Base-by-base conservation (phyloP, 2,329 filamentous ascomycete species). In the Lasiodiplodia theobromae region DNA sequence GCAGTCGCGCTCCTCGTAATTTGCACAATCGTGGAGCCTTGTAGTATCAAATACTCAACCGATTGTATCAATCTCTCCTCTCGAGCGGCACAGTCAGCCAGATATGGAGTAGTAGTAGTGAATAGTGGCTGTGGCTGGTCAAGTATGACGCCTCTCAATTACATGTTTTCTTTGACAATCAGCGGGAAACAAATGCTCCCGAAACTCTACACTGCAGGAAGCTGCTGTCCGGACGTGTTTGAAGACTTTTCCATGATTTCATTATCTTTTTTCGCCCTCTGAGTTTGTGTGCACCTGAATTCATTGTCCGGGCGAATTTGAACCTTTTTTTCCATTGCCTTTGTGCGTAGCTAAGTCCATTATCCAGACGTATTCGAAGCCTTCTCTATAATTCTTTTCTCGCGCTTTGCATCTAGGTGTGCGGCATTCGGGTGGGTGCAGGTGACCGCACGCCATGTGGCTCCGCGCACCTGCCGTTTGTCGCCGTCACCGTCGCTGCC, bases 1-100 rank as follows among this genome's bases (percentile, higher is more conserved):
- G 69, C 84, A 87, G 68, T 78, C 88, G 67, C 82, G 37, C 18
- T 54, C 34, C 11, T 62, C 49, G 44, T 44, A 52, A 54, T 34
- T 11, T 14, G 14, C 10, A 12, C 6, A 25, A 0, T 25, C 8
- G 12, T 16, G n/a, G n/a, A 16, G 14, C 34, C 34, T 11, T 12
- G 34, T 12, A 38, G 34, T 12, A 38, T 34, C 34, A 14, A 47
- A 16, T 51, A 16, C 18, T 23, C 12, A 4, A 8, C 18, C 25
- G 18, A 4, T 10, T n/a, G 2, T 31, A 51, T 23, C 16, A 10
- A 63, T 34, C 23, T 8, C 16, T 21, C 6, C 11, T 51, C 2
- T n/a, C 14, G 21, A 34, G 49, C 12, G 25, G 37, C 25, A 14
- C 18, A 4, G 28, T 49, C 28, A 21, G 18, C 7, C 14, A 21